These are phyloP conservation scores for Mrakia blollopis DNA, from an alignment of 768 basidiomycete species.

Conservation along the genomic window DNA sequence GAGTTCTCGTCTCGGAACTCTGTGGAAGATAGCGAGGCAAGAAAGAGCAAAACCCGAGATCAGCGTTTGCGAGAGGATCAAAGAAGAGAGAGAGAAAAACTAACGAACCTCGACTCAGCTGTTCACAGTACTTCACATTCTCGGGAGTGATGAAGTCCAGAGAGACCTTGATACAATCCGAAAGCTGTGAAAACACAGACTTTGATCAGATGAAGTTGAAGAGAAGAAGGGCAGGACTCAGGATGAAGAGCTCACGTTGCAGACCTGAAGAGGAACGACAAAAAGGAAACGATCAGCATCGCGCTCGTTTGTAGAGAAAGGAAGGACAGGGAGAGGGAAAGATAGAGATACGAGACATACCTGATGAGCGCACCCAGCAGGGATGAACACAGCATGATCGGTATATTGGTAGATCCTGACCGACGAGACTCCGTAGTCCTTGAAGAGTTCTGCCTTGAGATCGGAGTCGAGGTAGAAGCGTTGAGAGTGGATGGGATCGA, in stretches of 20 bases:
- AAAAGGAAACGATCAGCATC: no score
- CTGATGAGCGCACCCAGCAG: conserved; percentile 87
- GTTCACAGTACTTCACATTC: conserved; percentile 79
- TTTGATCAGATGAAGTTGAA: not conserved
- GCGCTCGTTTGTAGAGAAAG: no score
- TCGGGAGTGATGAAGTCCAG: conserved; percentile 92
- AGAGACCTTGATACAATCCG: conserved; percentile 95
- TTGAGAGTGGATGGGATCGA: conserved; percentile 87
- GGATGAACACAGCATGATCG: conserved; percentile 91
- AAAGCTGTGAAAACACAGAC: conserved; percentile 62
- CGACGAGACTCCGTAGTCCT: conserved; percentile 65
- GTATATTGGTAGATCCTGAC: conserved; percentile 83
- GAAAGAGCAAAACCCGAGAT: no score
- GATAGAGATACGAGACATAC: not conserved
- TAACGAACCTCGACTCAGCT: conserved; percentile 53
- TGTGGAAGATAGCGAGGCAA: conserved; percentile 30
- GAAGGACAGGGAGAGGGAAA: no score
- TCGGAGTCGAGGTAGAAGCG: conserved; percentile 72
- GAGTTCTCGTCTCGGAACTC: conserved; percentile 90
- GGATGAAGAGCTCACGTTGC: conserved; percentile 39
- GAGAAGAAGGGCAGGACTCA: not conserved
- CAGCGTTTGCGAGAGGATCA: no score
- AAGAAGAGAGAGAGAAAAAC: no score
- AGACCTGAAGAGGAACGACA: conserved; percentile 46
- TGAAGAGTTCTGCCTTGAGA: conserved; percentile 62